Evolutionary conservation across 2,329 filamentous ascomycete genomes (phyloP), one percentile per base, ranked within the genome.

Genomic region (Graphiopsis chlorocephala): DNA sequence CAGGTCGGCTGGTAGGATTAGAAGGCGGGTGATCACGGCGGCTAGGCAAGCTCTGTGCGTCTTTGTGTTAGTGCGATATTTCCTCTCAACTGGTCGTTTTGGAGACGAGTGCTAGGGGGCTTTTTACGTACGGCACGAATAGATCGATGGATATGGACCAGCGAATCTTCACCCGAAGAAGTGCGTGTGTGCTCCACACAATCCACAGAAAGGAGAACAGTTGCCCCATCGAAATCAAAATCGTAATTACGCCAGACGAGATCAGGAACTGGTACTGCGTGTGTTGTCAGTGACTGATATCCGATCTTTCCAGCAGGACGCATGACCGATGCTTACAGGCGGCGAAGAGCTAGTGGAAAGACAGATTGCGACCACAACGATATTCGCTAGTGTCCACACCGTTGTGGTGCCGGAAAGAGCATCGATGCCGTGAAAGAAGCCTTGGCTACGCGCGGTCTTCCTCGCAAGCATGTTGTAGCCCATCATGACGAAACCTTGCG

Each of bases 1-100:
- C 87, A 88, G 2, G 84, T 95, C 73, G 92, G 92, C 6, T 86
- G 99, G 35, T 97, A 99, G 72, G 95, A 98, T 74, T 93, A 92
- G 6, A 12, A 62, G 64, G 20, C 72, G 74, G 14, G 48, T 59
- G 23, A 50, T 64, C 29, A 63, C 47, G 5, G 65, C 31, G n/a
- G 10, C n/a, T 25, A 56, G 20, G 12, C 53, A 56, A 10, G 53
- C 53, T 14, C 53, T 56, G 6, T 4, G 7, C 31, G 20, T 23
- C 5, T 20, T 2, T 17, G 2, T n/a, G 26, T 31, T 8, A 20
- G 50, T 31, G 11, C 14, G n/a, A n/a, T n/a, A n/a, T 2, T 45
- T 11, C 11, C 35, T 11, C 38, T 45, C 15, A 2, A 6, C 2
- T 38, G 35, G 14, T 5, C 10, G 7, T 38, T 5, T 42, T 4